A percentile compares a stretch with the other conserved stretches of the same genome.
Evolutionary conservation across 805 yeast genomes (phyloP).

Genomic region (Ogataea saltuana): DNA sequence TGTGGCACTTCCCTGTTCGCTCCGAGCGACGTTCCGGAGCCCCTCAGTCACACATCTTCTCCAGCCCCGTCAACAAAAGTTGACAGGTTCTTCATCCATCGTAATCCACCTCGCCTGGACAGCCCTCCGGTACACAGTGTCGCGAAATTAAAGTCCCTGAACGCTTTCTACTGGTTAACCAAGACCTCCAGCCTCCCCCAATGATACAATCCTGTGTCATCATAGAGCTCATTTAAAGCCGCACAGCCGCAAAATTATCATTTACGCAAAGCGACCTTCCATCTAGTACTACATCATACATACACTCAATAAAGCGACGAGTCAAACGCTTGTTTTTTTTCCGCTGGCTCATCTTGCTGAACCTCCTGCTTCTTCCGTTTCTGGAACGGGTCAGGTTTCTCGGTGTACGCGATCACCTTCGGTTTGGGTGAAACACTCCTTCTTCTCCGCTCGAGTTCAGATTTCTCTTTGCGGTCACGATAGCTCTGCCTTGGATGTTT

Average conservation of each 20-base stretch:
- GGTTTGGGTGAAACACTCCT: conserved; percentile 10
- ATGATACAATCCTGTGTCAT: not conserved
- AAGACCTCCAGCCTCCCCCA: not conserved
- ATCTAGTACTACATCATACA: no score
- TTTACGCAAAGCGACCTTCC: no score
- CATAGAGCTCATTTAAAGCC: no score
- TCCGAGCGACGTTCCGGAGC: no score
- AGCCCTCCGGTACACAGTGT: no score
- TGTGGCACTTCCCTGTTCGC: not conserved
- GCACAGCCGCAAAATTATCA: not conserved
- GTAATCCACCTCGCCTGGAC: no score
- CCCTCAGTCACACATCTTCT: no score
- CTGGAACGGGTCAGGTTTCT: conserved; percentile 23
- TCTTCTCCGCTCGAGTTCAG: not conserved
- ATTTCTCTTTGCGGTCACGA: conserved; percentile 2
- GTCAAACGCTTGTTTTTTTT: not conserved
- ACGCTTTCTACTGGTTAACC: no score
- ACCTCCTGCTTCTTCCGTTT: not conserved
- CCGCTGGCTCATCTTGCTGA: not conserved
- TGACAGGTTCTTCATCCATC: no score
- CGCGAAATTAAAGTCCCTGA: no score
- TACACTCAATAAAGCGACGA: not conserved
- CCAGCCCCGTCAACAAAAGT: no score
- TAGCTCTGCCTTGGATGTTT: not conserved
- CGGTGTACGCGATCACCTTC: conserved; percentile 13